A percentile compares a stretch with the other conserved stretches of the same genome.
phyloP scores from a whole-genome alignment of 805 yeast genomes.

The Babjeviella inositovora region DNA sequence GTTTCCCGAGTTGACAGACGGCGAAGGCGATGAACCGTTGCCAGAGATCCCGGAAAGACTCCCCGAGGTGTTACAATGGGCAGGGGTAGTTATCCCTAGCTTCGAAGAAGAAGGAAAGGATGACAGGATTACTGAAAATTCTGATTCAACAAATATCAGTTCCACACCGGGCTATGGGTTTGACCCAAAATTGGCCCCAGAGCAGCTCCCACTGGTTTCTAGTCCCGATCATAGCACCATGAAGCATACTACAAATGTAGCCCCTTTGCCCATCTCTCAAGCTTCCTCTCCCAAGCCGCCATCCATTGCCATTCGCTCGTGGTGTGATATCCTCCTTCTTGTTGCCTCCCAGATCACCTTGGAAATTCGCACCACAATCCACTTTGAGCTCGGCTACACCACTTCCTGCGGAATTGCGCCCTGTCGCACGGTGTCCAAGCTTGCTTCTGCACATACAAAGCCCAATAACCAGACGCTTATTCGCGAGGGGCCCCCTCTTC shows the following conservation, averaged over 20 bases:
- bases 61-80: constrained; percentile 10
- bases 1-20: constrained; percentile 26
- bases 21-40: constrained; percentile 9
- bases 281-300: too few species aligned
- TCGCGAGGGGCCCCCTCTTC: constrained; percentile 22
- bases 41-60: constrained; percentile 26
- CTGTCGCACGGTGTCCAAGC: constrained; percentile 65
- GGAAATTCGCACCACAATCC: constrained; percentile 36
- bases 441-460: constrained; percentile 74
- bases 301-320: constrained; percentile 21
- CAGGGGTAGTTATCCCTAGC: constrained; percentile 1
- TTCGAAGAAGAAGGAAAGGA: too few species aligned
- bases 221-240: too few species aligned
- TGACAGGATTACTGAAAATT: too few species aligned
- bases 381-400: constrained; percentile 49
- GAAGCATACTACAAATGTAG: too few species aligned
- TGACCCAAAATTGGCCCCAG: too few species aligned
- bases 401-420: constrained; percentile 82
- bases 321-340: constrained; percentile 70
- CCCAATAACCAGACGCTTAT: constrained; percentile 81
- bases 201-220: too few species aligned
- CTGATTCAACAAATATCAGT: too few species aligned
- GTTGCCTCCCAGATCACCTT: constrained; percentile 48
- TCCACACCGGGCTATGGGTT: too few species aligned
- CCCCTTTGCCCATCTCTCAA: too few species aligned